Conservation (phyloP, 495 filamentous ascomycete genomes). For the Hyaloscypha variabilis region DNA sequence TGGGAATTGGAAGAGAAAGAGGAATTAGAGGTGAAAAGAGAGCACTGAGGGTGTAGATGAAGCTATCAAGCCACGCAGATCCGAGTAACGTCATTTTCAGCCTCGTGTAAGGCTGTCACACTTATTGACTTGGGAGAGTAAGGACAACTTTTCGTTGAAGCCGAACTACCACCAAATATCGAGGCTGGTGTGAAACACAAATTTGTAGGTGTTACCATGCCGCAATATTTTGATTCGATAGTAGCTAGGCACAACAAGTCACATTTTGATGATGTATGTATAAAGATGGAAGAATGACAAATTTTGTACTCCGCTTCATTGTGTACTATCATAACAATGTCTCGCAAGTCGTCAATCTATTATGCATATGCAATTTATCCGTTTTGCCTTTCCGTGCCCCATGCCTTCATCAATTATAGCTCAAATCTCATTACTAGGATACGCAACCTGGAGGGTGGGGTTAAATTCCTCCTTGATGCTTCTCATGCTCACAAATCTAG, state of each 20-base stretch:
- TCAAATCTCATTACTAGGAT: constrained; percentile 73
- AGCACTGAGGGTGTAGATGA: no score
- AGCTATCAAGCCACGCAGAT: no score
- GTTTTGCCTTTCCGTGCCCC: background rate
- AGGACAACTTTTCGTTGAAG: no score
- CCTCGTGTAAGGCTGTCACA: no score
- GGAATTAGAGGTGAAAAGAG: background rate
- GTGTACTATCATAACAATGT: background rate
- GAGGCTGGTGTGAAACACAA: no score
- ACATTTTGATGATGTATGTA: no score
- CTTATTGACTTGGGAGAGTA: no score
- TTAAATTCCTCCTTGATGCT: constrained; percentile 92
- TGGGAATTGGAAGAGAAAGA: background rate
- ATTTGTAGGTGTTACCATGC: no score
- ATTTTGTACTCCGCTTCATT: background rate
- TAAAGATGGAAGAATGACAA: no score
- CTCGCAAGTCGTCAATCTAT: background rate
- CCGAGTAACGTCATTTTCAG: background rate
- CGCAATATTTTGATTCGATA: no score
- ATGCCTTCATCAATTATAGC: background rate
- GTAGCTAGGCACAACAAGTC: no score
- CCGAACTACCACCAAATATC: no score
- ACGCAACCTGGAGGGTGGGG: constrained; percentile 66
- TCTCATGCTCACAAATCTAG: constrained; percentile 78
- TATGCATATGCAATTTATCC: background rate